Evolutionary conservation across 345 rosid species (phyloP).

Genomic region (Conringia planisiliqua): DNA sequence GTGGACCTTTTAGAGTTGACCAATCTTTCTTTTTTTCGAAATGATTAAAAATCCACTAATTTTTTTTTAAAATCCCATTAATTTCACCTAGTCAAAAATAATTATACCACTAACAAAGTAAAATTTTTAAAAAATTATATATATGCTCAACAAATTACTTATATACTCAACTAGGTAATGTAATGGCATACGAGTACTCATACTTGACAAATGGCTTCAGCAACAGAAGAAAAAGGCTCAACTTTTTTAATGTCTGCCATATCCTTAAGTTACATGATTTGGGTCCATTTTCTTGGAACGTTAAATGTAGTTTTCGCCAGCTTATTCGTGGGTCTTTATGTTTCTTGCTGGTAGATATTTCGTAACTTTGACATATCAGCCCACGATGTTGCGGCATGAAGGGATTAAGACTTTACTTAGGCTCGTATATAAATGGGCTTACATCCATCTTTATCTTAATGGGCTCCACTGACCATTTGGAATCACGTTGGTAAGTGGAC

Average conservation of each 20-base stretch:
- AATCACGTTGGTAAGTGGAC: slow-evolving; percentile 16
- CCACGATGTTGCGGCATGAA: background rate
- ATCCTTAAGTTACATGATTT: background rate
- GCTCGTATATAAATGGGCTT: background rate
- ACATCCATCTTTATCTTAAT: background rate
- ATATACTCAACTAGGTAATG: background rate
- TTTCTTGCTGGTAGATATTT: background rate
- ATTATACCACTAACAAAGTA: background rate
- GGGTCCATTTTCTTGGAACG: background rate
- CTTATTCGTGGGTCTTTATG: background rate
- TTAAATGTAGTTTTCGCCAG: background rate
- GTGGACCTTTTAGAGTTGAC: background rate
- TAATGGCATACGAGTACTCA: background rate
- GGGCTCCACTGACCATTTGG: background rate
- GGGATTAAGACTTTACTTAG: background rate
- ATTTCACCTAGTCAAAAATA: background rate
- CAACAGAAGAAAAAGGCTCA: background rate
- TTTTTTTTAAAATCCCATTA: background rate
- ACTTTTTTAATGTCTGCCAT: background rate
- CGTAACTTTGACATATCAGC: background rate
- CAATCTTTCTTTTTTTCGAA: background rate
- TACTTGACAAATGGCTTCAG: background rate
- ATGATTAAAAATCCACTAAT: background rate
- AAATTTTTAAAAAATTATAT: background rate
- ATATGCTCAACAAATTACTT: background rate